Evolutionary conservation across 176 grass and related monocot species (phyloP).

Genomic region (Areca catechu): DNA sequence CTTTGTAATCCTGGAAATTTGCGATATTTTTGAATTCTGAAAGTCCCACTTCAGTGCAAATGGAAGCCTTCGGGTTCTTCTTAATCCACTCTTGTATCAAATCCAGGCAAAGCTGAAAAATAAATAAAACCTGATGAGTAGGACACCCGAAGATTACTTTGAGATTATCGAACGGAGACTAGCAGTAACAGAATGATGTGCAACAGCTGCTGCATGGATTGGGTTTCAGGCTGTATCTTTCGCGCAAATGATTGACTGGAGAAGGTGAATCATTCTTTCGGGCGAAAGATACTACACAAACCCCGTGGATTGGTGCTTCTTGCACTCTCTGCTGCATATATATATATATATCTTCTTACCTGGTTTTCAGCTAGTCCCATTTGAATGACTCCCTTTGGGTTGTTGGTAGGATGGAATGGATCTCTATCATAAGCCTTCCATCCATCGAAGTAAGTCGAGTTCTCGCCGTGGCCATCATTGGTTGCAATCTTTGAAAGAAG

Average conservation of each 20-base stretch:
- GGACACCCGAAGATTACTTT: no score
- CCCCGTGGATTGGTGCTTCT: no score
- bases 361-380: slow-evolving; percentile 96
- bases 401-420: slow-evolving; percentile 46
- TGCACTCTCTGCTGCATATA: no score
- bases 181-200: no score
- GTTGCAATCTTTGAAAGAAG: slow-evolving; percentile 56
- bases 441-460: slow-evolving; percentile 72
- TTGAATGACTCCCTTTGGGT: slow-evolving; percentile 63
- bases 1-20: slow-evolving; percentile 92
- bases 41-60: slow-evolving; percentile 53
- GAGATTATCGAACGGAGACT: no score
- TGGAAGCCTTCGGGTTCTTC: slow-evolving; percentile 72
- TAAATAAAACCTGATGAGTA: not conserved
- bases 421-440: slow-evolving; percentile 86
- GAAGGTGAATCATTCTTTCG: no score
- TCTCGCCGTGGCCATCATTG: slow-evolving; percentile 77
- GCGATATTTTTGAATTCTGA: slow-evolving; percentile 49
- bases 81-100: slow-evolving; percentile 66
- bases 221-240: no score
- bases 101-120: slow-evolving; percentile 57
- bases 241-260: no score
- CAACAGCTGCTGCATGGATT: no score
- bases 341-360: slow-evolving; percentile 17
- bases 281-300: no score